A percentile compares a stretch with the other conserved stretches of the same genome.
These are phyloP conservation scores for Edaphochlamys debaryana DNA, from an alignment of 139 green algal species.

Conservation along the genomic window DNA sequence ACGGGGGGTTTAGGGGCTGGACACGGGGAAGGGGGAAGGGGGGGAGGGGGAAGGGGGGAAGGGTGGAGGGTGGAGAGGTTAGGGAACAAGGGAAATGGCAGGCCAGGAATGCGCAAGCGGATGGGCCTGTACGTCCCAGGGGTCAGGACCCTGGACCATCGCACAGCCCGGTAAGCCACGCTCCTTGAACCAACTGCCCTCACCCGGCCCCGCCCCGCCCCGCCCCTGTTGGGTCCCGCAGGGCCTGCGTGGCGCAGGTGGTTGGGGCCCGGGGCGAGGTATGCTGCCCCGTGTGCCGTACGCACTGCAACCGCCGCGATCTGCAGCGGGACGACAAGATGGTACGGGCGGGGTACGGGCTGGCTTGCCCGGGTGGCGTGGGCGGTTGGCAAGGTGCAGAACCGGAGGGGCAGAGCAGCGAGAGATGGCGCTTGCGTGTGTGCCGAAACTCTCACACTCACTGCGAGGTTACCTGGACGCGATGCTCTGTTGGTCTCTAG, in stretches of 20 bases:
- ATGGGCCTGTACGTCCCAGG: too few species aligned
- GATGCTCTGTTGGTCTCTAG: neutral
- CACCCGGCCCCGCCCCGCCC: too few species aligned
- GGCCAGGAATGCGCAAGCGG: too few species aligned
- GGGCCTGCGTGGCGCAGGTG: neutral
- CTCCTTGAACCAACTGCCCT: neutral
- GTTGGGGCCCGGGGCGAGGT: neutral
- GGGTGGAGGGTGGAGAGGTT: too few species aligned
- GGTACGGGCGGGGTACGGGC: neutral
- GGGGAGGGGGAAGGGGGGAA: too few species aligned
- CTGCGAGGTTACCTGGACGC: too few species aligned
- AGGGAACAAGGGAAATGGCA: too few species aligned
- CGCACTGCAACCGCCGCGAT: slow-evolving; percentile 41
- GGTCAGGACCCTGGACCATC: neutral
- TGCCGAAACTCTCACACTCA: neutral
- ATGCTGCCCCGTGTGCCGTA: slow-evolving; percentile 52
- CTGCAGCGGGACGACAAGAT: slow-evolving; percentile 43
- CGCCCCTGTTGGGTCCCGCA: neutral
- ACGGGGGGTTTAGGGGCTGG: too few species aligned
- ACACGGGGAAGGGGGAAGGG: too few species aligned
- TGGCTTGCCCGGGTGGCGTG: too few species aligned
- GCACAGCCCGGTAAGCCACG: neutral
- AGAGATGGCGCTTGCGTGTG: neutral
- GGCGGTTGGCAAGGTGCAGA: too few species aligned
- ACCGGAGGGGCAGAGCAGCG: too few species aligned